These are phyloP conservation scores for Pythium monospermum DNA, from an alignment of 352 stramenopile species.

Conservation along the genomic window DNA sequence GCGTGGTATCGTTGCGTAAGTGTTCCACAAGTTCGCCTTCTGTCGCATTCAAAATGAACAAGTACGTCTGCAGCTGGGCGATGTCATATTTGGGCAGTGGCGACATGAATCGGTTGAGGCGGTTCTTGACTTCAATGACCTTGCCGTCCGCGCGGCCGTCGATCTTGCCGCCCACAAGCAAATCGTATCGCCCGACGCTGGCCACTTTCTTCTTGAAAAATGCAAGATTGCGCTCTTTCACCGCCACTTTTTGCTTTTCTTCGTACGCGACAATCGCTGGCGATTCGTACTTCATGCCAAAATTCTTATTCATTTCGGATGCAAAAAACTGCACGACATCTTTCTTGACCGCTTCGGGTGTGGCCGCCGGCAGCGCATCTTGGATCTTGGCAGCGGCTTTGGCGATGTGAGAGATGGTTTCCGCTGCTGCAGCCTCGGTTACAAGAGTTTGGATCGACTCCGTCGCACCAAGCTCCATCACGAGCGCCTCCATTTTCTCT, in stretches of 20 bases:
- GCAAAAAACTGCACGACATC: constrained; percentile 72
- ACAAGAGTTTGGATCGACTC: constrained; percentile 56
- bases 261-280: constrained; percentile 72
- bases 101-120: constrained; percentile 58
- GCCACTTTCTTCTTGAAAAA: constrained; percentile 74
- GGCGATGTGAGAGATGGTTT: constrained; percentile 37
- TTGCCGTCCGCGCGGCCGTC: constrained; percentile 70
- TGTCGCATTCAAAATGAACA: constrained; percentile 62
- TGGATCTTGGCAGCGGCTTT: constrained; percentile 39
- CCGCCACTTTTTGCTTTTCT: constrained; percentile 39
- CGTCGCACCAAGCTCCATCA: constrained; percentile 45
- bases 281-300: constrained; percentile 57
- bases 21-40: constrained; percentile 83
- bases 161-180: constrained; percentile 81
- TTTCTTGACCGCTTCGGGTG: constrained; percentile 40
- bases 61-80: constrained; percentile 79
- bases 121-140: constrained; percentile 85
- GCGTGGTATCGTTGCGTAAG: constrained; percentile 40
- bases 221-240: constrained; percentile 66
- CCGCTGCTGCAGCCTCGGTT: constrained; percentile 37
- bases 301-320: constrained; percentile 77
- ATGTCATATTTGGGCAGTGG: constrained; percentile 79
- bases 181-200: constrained; percentile 34
- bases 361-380: constrained; percentile 38
- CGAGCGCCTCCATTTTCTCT: constrained; percentile 51